These are phyloP conservation scores for Lasiodiplodia citricola DNA, from an alignment of 2,329 filamentous ascomycete genomes.

Conservation along the genomic window DNA sequence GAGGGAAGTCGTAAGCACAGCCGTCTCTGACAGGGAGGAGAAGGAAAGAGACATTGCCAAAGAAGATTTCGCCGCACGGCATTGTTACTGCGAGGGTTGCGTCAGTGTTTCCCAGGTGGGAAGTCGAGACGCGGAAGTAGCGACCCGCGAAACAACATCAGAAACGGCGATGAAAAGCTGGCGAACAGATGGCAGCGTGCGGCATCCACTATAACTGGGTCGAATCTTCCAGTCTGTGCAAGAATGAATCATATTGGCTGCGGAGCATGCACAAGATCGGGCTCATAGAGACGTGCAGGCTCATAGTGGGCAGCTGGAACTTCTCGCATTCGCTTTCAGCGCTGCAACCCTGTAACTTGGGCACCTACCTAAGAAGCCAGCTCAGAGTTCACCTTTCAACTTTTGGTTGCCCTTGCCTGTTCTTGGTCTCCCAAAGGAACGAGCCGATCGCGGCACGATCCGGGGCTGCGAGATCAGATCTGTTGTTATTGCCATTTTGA, in stretches of 20 bases:
- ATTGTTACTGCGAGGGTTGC: background rate
- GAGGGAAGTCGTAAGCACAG: conserved; percentile 15
- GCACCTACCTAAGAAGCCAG: background rate
- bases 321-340: background rate
- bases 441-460: background rate
- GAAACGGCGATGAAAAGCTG: background rate
- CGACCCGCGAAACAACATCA: background rate
- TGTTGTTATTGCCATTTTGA: background rate
- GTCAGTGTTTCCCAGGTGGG: background rate
- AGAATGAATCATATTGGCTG: background rate
- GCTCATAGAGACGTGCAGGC: background rate
- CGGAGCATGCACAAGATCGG: background rate
- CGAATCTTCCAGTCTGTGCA: background rate
- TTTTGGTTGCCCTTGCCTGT: background rate
- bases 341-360: background rate
- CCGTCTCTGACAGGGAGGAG: background rate
- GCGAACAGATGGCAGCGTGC: background rate
- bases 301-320: background rate
- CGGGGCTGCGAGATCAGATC: conserved; percentile 9
- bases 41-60: conserved; percentile 16
- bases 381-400: background rate
- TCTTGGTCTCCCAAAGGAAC: background rate
- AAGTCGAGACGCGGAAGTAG: background rate
- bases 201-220: background rate
- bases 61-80: background rate